phyloP scores from a whole-genome alignment of 2,329 filamentous ascomycete species.

The Nigrospora oryzae region DNA sequence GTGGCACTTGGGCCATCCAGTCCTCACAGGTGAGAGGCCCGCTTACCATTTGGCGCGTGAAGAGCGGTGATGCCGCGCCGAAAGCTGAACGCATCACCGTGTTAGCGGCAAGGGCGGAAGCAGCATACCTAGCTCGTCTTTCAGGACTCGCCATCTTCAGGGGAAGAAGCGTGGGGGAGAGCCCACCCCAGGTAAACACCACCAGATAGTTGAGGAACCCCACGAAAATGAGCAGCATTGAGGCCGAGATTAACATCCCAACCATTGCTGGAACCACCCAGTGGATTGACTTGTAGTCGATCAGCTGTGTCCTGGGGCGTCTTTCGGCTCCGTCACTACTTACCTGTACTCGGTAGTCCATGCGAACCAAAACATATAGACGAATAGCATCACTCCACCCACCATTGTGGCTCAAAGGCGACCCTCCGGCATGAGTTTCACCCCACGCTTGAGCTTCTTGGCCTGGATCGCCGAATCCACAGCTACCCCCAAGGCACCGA shows the following conservation, averaged over 20 bases:
- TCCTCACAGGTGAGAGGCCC: not conserved
- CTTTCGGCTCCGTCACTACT: conserved; percentile 11
- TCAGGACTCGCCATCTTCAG: too few relatives aligned
- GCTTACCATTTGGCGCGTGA: conserved; percentile 41
- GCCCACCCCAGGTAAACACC: conserved; percentile 44
- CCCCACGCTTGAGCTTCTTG: conserved; percentile 27
- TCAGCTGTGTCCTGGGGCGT: not conserved
- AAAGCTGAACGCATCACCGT: conserved; percentile 49
- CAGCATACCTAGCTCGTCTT: conserved; percentile 37
- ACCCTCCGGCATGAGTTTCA: conserved; percentile 33
- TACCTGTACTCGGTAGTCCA: conserved; percentile 35
- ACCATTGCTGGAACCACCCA: conserved; percentile 6
- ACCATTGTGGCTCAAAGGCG: conserved; percentile 53
- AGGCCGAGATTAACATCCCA: conserved; percentile 1
- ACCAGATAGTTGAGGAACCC: not conserved
- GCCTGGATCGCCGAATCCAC: conserved; percentile 27
- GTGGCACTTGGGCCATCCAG: too few relatives aligned
- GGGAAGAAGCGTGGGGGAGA: conserved; percentile 13
- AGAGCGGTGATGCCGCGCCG: conserved; percentile 51
- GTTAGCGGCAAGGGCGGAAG: conserved; percentile 55
- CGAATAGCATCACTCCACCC: conserved; percentile 22
- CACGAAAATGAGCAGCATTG: not conserved
- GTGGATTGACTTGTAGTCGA: not conserved
- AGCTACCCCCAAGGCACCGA: conserved; percentile 33
- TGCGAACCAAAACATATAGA: conserved; percentile 16